Evolutionary conservation across 371 early-diverging fungal genomes (phyloP), one percentile per base, ranked within the genome.

Genomic region (Rhizopus stolonifer): DNA sequence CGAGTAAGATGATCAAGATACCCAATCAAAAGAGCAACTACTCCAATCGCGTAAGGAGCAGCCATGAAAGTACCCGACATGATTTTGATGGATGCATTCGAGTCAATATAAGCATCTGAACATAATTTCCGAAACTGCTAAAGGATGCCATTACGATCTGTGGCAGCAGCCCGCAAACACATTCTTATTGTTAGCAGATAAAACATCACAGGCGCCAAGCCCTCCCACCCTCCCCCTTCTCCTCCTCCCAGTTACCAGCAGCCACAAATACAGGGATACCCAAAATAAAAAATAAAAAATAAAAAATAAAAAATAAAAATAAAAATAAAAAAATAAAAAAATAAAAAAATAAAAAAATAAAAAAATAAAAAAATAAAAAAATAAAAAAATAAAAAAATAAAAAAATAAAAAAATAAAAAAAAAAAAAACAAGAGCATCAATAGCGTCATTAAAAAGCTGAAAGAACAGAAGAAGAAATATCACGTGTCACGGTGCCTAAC

Each of bases 61-160:
- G 73, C 73, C 91, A 90, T 90, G 14, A 85, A 86, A n/a, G 93
- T 90, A 56, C 93, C 93, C 11, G 87, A 85, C 58, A 86, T 72
- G 31, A 71, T 77, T 45, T 64, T 64, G 26, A 62, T 75, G 7
- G 74, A 72, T 14, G 56, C 46, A 2, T 58, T 64, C 1, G 56
- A 46, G 0, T 63, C 61, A 32, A 63, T 69, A 43, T 60, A 82
- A 19, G 74, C 49, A 87, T 68, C 40, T 77, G 61, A 38, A 88
- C 84, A 59, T 88, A 89, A 11, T 48, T 58, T 19, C 90, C 89
- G 17, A 44, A 73, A 52, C 77, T 69, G 4, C 81, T 78, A 61
- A 77, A 75, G 11, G 46, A 38, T 25, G 83, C 81, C 50, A 69
- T 48, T 0, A 9, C 36, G 47, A 46, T 82, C 81, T 11, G 75